Evolutionary conservation across 441 rosid species (phyloP).

Genomic region (Melastoma candidum): DNA sequence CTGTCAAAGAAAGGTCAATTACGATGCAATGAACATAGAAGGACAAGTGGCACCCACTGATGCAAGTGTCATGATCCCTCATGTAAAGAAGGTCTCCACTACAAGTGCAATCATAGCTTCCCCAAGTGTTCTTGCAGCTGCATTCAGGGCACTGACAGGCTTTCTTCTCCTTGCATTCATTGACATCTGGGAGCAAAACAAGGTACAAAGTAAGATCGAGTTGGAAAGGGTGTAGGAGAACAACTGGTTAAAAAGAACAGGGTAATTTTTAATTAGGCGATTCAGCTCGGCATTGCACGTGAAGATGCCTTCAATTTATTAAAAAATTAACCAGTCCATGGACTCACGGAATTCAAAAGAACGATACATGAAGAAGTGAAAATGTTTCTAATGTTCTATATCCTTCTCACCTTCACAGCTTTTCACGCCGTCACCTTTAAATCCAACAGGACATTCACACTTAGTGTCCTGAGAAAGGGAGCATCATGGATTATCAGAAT

Average conservation of each 20-base stretch:
- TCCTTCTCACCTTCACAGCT: conserved; percentile 55
- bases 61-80: conserved; percentile 93
- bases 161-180: conserved; percentile 86
- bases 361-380: conserved; percentile 1
- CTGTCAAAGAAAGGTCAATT: background rate
- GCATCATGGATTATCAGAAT: too few species aligned
- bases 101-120: conserved; percentile 90
- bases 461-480: conserved; percentile 43
- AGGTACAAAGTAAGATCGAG: background rate
- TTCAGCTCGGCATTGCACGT: too few species aligned
- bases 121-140: conserved; percentile 94
- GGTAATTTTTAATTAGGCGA: too few species aligned
- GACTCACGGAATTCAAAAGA: background rate
- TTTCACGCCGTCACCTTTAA: conserved; percentile 75
- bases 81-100: conserved; percentile 81
- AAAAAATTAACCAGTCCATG: too few species aligned
- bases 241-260: background rate
- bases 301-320: too few species aligned
- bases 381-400: background rate
- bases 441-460: conserved; percentile 87
- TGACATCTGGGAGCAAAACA: conserved; percentile 40
- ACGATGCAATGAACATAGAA: too few species aligned
- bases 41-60: conserved; percentile 42
- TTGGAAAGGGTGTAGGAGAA: background rate
- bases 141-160: conserved; percentile 91